Evolutionary conservation across 2,329 filamentous ascomycete genomes (phyloP), one percentile per base, ranked within the genome.

Genomic region (Hypoxylon sp.): DNA sequence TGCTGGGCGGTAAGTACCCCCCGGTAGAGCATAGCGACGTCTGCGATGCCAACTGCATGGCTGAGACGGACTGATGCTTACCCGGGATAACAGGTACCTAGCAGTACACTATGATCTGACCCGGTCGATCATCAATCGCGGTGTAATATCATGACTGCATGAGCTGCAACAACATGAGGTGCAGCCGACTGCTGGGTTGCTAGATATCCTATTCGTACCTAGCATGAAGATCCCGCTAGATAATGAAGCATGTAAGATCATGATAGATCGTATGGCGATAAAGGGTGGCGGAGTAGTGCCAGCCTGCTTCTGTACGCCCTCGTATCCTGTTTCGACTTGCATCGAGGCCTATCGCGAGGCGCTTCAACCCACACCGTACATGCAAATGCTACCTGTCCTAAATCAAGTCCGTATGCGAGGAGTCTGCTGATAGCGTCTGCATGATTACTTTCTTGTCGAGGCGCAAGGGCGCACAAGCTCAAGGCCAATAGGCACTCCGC

Each of bases 401-500:
- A 29, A 26, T 13, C 11, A 40, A 15, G 33, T 42, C 48, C 42
- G 38, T 18, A 42, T 47, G 23, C 21, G 29, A 33, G 15, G 18
- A 37, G 42, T 48, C 48, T 38, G 35, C 15, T 53, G 42, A 58
- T 38, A 49, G 20, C 17, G n/a, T 48, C 15, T 37, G 17, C 47
- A 37, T 43, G 52, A 53, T 35, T 52, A 29, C 15, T 31, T 26
- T 50, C 38, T 42, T 37, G 55, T 37, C 27, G 51, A 60, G 52
- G 42, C 48, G 37, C 52, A 24, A 8, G 33, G 33, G 15, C 46
- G 42, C 33, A 48, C 38, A 21, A 31, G 27, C 11, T 5, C 13
- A 15, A 42, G 17, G 37, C 58, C 58, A 61, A 61, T 61, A 40
- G 41, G 31, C 31, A 35, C 45, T 15, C 20, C 58, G 45, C 49